Base-by-base conservation (phyloP, 768 basidiomycete genomes). In the Leccinellum luteum region DNA sequence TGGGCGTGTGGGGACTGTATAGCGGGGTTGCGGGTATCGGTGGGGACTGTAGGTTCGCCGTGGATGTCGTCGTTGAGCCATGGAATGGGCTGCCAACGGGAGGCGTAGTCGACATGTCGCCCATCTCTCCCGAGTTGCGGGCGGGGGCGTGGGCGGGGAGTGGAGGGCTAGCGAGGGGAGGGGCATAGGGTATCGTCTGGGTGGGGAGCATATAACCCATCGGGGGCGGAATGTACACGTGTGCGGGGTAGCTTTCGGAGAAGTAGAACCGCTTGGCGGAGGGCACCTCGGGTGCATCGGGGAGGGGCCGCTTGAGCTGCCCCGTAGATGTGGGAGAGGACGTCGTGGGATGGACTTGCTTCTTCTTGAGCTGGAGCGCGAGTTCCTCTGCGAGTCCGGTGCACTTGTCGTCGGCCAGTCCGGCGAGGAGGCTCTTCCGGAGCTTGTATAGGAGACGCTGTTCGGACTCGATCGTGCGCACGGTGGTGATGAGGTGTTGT, bases 371-470 rank as follows among this genome's bases (percentile, higher is more conserved):
- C 65, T 86, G 85, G 49, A 79, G 60, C 25, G 76, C 70, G 4
- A 88, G 67, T 64, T 89, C 87, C 15, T 84, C 81, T 0, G 71
- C 70, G 19, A 89, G 75, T 19, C 81, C 79, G 0, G 75, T 65
- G 57, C 87, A 89, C 47, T 87, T 82, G 2, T 76, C 76, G 56
- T 88, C 85, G 21, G 69, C 61, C 2, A 88, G 70, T 4, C 82
- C 83, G 6, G 85, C 79, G 0, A 87, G 71, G 6, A 89, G 76
- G 60, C 79, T 81, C 66, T 81, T 81, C 12, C 87, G 76, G 10
- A 81, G 71, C 58, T 83, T 80, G 71, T 86, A 89, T 8, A 89
- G 69, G 31, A 89, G 68, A 30, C 86, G 76, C 60, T 88, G 85
- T 59, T 85, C 84, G 1, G 75, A 77, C 48, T 79, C 78, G 43